Evolutionary conservation across 2,329 filamentous ascomycete genomes (phyloP), one percentile per base, ranked within the genome.

Genomic region (Xylaria sp.): DNA sequence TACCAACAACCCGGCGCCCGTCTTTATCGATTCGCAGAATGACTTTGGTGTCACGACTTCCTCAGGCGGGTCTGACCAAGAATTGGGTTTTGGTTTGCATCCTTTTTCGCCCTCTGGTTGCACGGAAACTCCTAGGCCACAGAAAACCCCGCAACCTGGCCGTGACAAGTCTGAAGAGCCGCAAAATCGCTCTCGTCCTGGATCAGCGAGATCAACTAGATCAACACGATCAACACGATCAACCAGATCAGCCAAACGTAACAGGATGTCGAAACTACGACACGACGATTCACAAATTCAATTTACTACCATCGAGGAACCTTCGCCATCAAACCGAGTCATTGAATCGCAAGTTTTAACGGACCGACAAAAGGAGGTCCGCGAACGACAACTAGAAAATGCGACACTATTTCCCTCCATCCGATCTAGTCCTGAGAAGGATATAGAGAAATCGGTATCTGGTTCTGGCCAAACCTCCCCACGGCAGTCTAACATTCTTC

Each of bases 211-310:
- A 49, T 62, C 60, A 15, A 58, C 54, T n/a, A 54, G 57, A 43
- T 60, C 55, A 9, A 52, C 55, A 13, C 46, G 58, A 49, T 71
- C 71, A 15, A 69, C 66, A n/a, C 72, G 76, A 40, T 60, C 55
- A 9, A 52, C 55, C 15, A 51, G 58, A 49, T 71, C 71, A 15
- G 69, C 66, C 25, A 73, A 76, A 40, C 74, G 72, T n/a, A 78
- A 74, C 51, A 74, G 75, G 11, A 85, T 82, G 47, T 80, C 83
- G 17, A 85, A 84, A 61, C 79, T 88, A 27, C 86, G 90, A 33
- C 92, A 96, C 68, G 86, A 96, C 64, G 85, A 96, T 74, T 96
- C 92, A 0, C 92, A 96, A 70, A 83, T 96, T 25, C 83, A 91
- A 43, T 95, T 95, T 70, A 86, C 89, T 2, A 78, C 86, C 0